A percentile compares a stretch with the other conserved stretches of the same genome.
Conservation (phyloP, 305 asterid species). For the Rubia occidens region DNA sequence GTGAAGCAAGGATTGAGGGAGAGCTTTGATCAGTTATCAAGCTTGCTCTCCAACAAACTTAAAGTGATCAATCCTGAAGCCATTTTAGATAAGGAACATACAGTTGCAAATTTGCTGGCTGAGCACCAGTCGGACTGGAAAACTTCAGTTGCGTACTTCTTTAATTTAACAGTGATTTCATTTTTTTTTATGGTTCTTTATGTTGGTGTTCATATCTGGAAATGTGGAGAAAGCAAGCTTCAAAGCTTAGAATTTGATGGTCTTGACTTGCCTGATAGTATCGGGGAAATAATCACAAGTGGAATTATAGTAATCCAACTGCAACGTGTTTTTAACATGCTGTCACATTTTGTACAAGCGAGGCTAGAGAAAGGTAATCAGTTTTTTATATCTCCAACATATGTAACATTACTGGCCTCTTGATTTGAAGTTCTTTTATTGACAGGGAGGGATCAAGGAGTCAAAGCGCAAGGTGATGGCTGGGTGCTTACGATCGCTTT, state of each 20-base stretch:
- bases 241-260: conserved; percentile 96
- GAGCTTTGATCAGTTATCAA: conserved; percentile 59
- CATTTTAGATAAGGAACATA: conserved; percentile 79
- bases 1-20: conserved; percentile 86
- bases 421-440: conserved; percentile 9
- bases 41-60: conserved; percentile 51
- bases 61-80: conserved; percentile 60
- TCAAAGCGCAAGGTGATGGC: conserved; percentile 92
- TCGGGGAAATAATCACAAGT: conserved; percentile 74
- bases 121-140: conserved; percentile 74
- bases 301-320: conserved; percentile 84
- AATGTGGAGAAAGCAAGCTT: conserved; percentile 50
- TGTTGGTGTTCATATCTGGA: conserved; percentile 54
- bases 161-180: conserved; percentile 66
- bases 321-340: conserved; percentile 56
- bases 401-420: neutral
- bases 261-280: conserved; percentile 90
- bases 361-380: conserved; percentile 63
- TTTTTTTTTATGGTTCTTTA: conserved; percentile 51
- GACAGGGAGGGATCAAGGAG: conserved; percentile 81
- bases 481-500: conserved; percentile 96
- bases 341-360: conserved; percentile 92
- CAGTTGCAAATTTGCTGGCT: conserved; percentile 69
- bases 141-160: conserved; percentile 73
- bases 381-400: conserved; percentile 3